Evolutionary conservation across 1,139 yeast species (phyloP), one percentile per base, ranked within the genome.

Genomic region (Geotrichum histeridarum): DNA sequence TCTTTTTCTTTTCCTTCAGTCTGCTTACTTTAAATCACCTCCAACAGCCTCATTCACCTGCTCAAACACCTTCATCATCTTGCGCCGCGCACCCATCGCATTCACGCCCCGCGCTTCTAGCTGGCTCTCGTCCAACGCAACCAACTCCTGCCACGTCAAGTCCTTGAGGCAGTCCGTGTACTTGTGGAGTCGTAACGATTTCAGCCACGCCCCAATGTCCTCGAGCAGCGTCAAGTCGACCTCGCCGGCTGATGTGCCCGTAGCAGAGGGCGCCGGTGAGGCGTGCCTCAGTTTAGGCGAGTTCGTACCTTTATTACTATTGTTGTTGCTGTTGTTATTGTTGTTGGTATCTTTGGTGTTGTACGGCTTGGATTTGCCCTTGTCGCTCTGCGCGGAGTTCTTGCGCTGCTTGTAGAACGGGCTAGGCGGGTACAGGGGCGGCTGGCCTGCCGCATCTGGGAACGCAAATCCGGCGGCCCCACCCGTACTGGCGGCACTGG

Each of bases 81-180:
- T 93, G 57, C 97, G 81, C 61, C 99, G 78, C 0, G 99, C 99
- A 8, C 99, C 99, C 61, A 93, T 77, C 0, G 99, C 98, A 61
- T 83, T 80, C 48, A 93, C 96, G 7, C 99, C 99, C 57, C 83
- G 78, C 4, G 77, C 77, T 62, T 85, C 91, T 64, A 94, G 76
- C 55, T 82, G 80, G 2, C 72, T 78, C 65, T 91, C 96, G 59
- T 76, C 77, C 61, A 87, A 75, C 62, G 80, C 81, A 56, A 93
- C 79, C 73, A 93, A 77, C 51, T 86, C 86, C 58, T 78, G 75
- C 99, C 99, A 93, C 33, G 79, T 77, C 60, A 84, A 75, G 61
- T 82, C 84, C 66, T 84, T 82, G 61, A 93, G 76, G 56, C 86
- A 84, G 35, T 84, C 93, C 4, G 98, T 91, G 72, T 93, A 93